Evolutionary conservation across 768 basidiomycete species (phyloP).

Genomic region (Termitomyces sp.): DNA sequence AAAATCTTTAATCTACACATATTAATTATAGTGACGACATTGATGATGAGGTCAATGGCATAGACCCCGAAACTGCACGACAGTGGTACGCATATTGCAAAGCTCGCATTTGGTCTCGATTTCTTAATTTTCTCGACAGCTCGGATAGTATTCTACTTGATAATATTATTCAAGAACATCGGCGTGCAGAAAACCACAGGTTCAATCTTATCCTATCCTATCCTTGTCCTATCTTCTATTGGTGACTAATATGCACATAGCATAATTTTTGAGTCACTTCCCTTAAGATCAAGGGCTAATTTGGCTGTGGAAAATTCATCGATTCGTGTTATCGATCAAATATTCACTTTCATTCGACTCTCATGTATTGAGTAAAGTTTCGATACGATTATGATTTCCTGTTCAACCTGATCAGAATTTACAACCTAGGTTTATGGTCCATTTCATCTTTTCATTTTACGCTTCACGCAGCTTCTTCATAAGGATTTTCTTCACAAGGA

Average conservation of each 20-base stretch:
- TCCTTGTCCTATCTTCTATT: too few species aligned
- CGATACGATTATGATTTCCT: constrained; percentile 28
- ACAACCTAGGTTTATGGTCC: background rate
- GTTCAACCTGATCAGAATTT: constrained; percentile 21
- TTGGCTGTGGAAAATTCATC: too few species aligned
- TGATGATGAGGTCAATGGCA: too few species aligned
- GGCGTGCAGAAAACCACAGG: background rate
- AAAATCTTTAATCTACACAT: background rate
- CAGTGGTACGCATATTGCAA: background rate
- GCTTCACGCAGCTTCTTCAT: background rate
- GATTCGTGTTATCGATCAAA: background rate
- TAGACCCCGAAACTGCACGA: background rate
- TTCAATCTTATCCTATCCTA: too few species aligned
- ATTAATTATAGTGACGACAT: too few species aligned
- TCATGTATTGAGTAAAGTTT: constrained; percentile 12
- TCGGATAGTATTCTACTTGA: background rate
- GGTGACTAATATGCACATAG: too few species aligned
- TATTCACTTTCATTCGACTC: background rate
- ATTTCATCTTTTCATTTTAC: background rate
- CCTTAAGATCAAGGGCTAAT: too few species aligned
- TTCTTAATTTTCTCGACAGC: background rate
- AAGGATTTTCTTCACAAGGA: background rate
- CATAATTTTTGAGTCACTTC: too few species aligned
- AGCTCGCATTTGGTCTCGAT: background rate
- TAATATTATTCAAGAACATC: background rate